Evolutionary conservation across 2,329 filamentous ascomycete species (phyloP).

Genomic region (Trichophyton rubrum): DNA sequence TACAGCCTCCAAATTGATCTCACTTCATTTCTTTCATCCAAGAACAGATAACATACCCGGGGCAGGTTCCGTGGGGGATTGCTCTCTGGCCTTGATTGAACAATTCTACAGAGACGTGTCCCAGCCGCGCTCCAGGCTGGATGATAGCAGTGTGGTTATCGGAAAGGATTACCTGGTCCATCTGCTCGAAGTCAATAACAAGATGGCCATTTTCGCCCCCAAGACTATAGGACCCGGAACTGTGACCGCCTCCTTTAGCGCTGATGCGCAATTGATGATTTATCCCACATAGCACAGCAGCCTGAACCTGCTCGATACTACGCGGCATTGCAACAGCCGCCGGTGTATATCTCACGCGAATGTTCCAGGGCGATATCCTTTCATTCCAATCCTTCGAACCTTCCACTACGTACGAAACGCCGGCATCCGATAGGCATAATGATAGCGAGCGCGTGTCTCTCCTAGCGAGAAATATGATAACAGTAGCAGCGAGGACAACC

Average conservation of each 20-base stretch:
- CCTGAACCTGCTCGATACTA: constrained; percentile 29
- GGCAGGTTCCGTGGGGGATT: constrained; percentile 19
- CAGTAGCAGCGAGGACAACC: neutral
- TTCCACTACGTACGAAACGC: neutral
- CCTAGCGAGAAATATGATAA: neutral
- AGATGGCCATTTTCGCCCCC: constrained; percentile 17
- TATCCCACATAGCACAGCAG: constrained; percentile 34
- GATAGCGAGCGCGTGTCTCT: neutral
- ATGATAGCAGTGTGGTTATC: constrained; percentile 15
- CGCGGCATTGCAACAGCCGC: constrained; percentile 18
- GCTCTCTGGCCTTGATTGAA: constrained; percentile 15
- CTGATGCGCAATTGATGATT: constrained; percentile 34
- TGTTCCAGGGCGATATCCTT: constrained; percentile 14
- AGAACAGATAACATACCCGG: constrained; percentile 5
- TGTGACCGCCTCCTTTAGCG: constrained; percentile 40
- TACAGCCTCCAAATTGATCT: neutral
- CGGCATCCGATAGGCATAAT: neutral
- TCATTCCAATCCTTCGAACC: neutral
- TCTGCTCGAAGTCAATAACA: constrained; percentile 17
- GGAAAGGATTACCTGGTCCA: constrained; percentile 16
- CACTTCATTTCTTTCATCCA: neutral
- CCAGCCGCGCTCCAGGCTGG: constrained; percentile 17
- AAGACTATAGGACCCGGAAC: constrained; percentile 28
- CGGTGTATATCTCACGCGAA: constrained; percentile 20
- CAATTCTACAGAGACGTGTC: constrained; percentile 17